Evolutionary conservation across 768 basidiomycete species (phyloP), one percentile per base, ranked within the genome.

Genomic region (Hemileccinum rubropunctum): DNA sequence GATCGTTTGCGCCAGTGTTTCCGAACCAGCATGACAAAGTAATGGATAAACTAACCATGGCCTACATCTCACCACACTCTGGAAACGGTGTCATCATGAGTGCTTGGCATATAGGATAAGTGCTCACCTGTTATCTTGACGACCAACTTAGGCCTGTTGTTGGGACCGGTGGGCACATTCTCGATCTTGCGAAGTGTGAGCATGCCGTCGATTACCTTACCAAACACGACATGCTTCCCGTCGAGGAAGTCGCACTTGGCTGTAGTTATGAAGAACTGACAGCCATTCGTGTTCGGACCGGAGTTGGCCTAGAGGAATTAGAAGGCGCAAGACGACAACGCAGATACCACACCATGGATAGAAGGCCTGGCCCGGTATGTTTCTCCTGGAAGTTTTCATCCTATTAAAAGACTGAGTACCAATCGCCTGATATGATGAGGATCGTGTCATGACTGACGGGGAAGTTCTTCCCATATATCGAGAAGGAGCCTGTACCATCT

Each of bases 201-300:
- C 88, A 98, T 91, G 21, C 92, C 92, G 50, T 97, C 91, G 54
- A 91, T 81, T 32, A 95, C 88, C 57, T 79, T 84, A 6, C 93
- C 93, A 60, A 97, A 97, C 2, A 95, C 92, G 58, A 94, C 88
- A 64, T 95, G 93, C 67, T 95, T 92, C 57, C 84, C 91, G 64
- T 99, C 95, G 38, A 99, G 80, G 70, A 98, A 98, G 54, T 95
- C 91, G 56, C 95, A 95, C 58, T 90, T 88, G 9, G 84, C 91
- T 2, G 91, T 94, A 0, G 97, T 99, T 64, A 99, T 86, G 77
- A 99, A 99, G 76, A 98, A 99, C 82, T 92, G 93, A 67, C 91
- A 95, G 3, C 95, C 95, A 56, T 98, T 98, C 13, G 93, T 95
- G 62, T 91, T 86, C 3, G 88, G 81, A 6, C 95, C 95, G 0